Conservation (phyloP, 768 basidiomycete genomes). For the Leccinum disarticulatum region DNA sequence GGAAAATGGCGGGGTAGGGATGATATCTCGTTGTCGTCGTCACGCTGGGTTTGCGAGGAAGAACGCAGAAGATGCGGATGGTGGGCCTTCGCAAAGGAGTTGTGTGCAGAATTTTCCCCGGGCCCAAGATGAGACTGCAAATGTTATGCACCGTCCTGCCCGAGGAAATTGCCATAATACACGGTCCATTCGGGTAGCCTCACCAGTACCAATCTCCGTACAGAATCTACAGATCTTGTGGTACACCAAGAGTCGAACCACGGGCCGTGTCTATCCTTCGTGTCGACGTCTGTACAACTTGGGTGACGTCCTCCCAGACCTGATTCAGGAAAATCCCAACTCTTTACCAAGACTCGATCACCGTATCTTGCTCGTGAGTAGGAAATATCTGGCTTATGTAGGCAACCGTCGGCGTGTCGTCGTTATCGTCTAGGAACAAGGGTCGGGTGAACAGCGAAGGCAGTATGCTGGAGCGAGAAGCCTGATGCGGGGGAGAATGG, state of each 20-base stretch:
- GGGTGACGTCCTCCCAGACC: slow-evolving; percentile 62
- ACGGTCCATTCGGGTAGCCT: slow-evolving; percentile 22
- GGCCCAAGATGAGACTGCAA: slow-evolving; percentile 70
- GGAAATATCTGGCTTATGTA: slow-evolving; percentile 75
- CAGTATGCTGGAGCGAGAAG: too few species aligned
- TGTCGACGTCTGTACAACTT: slow-evolving; percentile 72
- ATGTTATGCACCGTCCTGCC: slow-evolving; percentile 72
- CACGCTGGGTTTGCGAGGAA: too few species aligned
- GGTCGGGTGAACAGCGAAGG: too few species aligned
- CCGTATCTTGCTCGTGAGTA: slow-evolving; percentile 58
- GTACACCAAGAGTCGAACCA: slow-evolving; percentile 81
- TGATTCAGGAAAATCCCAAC: slow-evolving; percentile 30
- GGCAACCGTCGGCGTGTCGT: slow-evolving; percentile 24
- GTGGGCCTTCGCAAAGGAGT: slow-evolving; percentile 50
- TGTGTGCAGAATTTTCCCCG: slow-evolving; percentile 80
- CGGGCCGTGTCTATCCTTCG: slow-evolving; percentile 72
- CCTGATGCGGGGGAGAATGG: too few species aligned
- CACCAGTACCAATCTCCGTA: background rate
- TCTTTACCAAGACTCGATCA: slow-evolving; percentile 24
- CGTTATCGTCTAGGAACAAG: too few species aligned
- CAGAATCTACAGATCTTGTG: slow-evolving; percentile 69
- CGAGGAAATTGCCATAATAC: slow-evolving; percentile 67
- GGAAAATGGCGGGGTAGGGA: too few species aligned
- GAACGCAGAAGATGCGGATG: too few species aligned
- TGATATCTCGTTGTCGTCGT: too few species aligned